Evolutionary conservation across 805 yeast genomes (phyloP).

Genomic region (Saturnispora saitoi): DNA sequence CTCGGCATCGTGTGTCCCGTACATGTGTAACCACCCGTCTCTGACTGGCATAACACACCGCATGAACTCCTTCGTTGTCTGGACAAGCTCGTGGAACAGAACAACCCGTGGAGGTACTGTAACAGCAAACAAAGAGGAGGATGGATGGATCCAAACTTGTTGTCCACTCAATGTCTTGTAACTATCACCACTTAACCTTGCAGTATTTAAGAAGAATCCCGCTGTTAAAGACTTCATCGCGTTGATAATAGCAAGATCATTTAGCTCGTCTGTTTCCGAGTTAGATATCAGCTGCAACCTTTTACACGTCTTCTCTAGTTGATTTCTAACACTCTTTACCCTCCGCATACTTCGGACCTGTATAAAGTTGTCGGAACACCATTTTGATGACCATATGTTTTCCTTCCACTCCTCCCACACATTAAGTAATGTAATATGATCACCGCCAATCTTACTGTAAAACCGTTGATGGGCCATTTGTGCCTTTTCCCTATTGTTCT

Average conservation of each 20-base stretch:
- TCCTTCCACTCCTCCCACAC: conserved; percentile 72
- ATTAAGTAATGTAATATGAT: conserved; percentile 68
- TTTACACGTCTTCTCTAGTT: conserved; percentile 55
- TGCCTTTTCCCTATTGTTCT: conserved; percentile 56
- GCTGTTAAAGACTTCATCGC: conserved; percentile 51
- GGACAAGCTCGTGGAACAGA: conserved; percentile 73
- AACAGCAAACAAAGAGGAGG: conserved; percentile 55
- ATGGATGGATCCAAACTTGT: conserved; percentile 78
- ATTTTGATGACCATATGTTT: conserved; percentile 55
- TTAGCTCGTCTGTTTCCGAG: conserved; percentile 3
- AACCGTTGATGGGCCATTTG: conserved; percentile 55
- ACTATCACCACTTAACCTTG: conserved; percentile 58
- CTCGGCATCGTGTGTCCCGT: conserved; percentile 46
- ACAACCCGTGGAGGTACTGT: conserved; percentile 70
- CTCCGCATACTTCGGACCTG: conserved; percentile 67
- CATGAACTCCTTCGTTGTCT: conserved; percentile 86
- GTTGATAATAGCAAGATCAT: conserved; percentile 23
- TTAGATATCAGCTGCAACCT: conserved; percentile 31
- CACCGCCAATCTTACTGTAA: conserved; percentile 48
- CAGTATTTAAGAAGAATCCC: conserved; percentile 64
- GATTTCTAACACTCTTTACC: conserved; percentile 63
- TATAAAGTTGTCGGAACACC: conserved; percentile 81
- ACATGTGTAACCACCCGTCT: conserved; percentile 63
- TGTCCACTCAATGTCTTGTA: conserved; percentile 60
- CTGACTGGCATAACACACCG: conserved; percentile 66